Evolutionary conservation across 2,329 filamentous ascomycete species (phyloP).

Genomic region (Cadophora gregata): DNA sequence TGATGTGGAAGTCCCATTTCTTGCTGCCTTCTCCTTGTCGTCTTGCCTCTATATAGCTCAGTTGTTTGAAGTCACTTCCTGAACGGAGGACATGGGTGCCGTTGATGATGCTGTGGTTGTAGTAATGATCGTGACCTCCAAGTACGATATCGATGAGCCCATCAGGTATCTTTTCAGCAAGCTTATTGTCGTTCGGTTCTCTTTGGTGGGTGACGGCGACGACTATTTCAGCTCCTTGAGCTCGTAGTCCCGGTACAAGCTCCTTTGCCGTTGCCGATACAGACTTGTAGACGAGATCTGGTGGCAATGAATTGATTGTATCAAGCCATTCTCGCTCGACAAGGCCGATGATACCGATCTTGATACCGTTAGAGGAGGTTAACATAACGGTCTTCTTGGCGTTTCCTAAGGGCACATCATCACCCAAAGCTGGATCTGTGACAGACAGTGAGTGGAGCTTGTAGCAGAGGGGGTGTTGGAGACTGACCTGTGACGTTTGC

Average conservation of each 20-base stretch:
- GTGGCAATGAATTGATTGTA: conserved; percentile 29
- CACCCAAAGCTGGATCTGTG: conserved; percentile 27
- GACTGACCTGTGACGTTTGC: conserved; percentile 24
- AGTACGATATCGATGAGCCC: conserved; percentile 29
- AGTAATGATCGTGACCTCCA: conserved; percentile 29
- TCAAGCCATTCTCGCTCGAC: conserved; percentile 31
- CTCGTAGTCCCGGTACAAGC: conserved; percentile 27
- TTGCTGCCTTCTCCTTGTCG: conserved; percentile 20
- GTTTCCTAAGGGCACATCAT: conserved; percentile 26
- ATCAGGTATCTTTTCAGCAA: conserved; percentile 27
- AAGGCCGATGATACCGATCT: conserved; percentile 30
- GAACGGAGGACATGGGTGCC: conserved; percentile 28
- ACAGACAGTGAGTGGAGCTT: not conserved
- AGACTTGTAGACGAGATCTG: conserved; percentile 27
- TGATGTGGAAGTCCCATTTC: conserved; percentile 28
- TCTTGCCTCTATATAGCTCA: conserved; percentile 28
- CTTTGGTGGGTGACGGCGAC: conserved; percentile 28
- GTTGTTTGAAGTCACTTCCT: conserved; percentile 29
- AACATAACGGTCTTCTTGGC: conserved; percentile 27
- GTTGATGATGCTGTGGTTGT: conserved; percentile 27
- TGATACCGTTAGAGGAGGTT: conserved; percentile 29
- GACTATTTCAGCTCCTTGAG: conserved; percentile 26
- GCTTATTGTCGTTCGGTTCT: conserved; percentile 30
- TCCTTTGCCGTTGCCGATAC: conserved; percentile 28
- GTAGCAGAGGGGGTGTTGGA: not conserved